Evolutionary conservation across 2,329 filamentous ascomycete genomes (phyloP).

Genomic region (Stemphylium beticola): DNA sequence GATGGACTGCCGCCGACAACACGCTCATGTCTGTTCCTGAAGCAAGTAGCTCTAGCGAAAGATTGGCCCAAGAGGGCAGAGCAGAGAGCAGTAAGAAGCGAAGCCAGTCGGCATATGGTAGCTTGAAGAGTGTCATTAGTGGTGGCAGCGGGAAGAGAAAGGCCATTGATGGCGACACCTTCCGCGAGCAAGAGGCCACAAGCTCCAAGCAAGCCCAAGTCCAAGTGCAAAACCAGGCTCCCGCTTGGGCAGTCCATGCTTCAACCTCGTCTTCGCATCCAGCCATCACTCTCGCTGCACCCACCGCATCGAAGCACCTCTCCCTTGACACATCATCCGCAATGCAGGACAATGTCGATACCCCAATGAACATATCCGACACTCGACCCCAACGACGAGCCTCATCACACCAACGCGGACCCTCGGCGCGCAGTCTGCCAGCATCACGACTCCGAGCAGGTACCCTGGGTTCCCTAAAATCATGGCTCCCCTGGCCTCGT

Average conservation of each 20-base stretch:
- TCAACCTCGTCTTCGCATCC: slow-evolving; percentile 35
- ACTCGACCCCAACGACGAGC: slow-evolving; percentile 17
- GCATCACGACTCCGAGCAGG: slow-evolving; percentile 29
- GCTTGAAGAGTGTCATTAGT: slow-evolving; percentile 48
- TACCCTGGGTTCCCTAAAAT: slow-evolving; percentile 40
- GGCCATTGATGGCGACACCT: slow-evolving; percentile 27
- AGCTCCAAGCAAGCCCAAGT: slow-evolving; percentile 14
- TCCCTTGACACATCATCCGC: slow-evolving; percentile 41
- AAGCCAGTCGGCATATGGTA: slow-evolving; percentile 47
- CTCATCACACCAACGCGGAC: slow-evolving; percentile 28
- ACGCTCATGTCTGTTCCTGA: slow-evolving; percentile 56
- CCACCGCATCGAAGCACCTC: slow-evolving; percentile 46
- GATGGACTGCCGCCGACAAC: slow-evolving; percentile 46
- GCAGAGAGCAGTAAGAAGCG: slow-evolving; percentile 35
- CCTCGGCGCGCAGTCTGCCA: slow-evolving; percentile 32
- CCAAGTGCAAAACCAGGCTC: slow-evolving; percentile 15
- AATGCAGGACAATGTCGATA: slow-evolving; percentile 29
- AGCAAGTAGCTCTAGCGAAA: slow-evolving; percentile 55
- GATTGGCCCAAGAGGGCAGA: slow-evolving; percentile 41
- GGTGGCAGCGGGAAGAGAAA: slow-evolving; percentile 41
- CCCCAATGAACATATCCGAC: slow-evolving; percentile 8
- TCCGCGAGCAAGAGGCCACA: slow-evolving; percentile 25
- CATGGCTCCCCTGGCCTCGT: slow-evolving; percentile 48
- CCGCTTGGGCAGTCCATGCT: slow-evolving; percentile 39
- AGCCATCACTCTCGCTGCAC: slow-evolving; percentile 41